Base-by-base conservation (phyloP, 2,329 filamentous ascomycete species). In the Exophiala bonariae region DNA sequence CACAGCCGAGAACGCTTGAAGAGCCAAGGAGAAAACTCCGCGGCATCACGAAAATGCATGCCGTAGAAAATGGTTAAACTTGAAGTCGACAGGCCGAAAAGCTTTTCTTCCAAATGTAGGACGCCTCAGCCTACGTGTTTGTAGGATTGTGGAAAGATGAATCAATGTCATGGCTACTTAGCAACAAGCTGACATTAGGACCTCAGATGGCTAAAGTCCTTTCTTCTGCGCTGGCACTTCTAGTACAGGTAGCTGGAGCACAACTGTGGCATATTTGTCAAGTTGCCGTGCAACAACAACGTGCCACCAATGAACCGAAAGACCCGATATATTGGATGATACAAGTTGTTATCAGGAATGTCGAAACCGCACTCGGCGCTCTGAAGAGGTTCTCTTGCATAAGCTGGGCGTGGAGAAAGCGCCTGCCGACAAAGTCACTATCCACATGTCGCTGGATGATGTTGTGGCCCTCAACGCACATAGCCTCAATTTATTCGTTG, bases 261-360 rank as follows among this genome's bases (percentile, higher is more conserved):
- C 40, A 47, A 19, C 30, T 52, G 6, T 52, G 49, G 49, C 14
- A 45, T 2, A 18, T 51, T 10, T 40, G 47, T 20, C 34, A 38
- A 14, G 40, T 40, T 23, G 18, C 33, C 13, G 13, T 44, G 13
- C 45, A 48, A 16, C 44, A 47, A 26, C 11, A 28, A 10, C 26
- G 39, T 26, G 39, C 44, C 2, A 48, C 38, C 2, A 31, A 26
- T 8, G 32, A 17, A 10, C 11, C 30, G 11, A 37, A 37, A 11
- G 35, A 46, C 9, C 20, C 35, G 7, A 17, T 52, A 18, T 49
- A 52, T 34, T 44, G 48, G 30, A 44, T 48, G 23, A 39, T 39
- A 26, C 49, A 52, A 30, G 44, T 37, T 10, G 36, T 48, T 13
- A 39, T 52, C 11, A 31, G 49, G 16, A 52, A 52, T 31, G 35